Evolutionary conservation across 192 early-diverging fungal species (phyloP), one percentile per base, ranked within the genome.

Genomic region (Backusella circina): DNA sequence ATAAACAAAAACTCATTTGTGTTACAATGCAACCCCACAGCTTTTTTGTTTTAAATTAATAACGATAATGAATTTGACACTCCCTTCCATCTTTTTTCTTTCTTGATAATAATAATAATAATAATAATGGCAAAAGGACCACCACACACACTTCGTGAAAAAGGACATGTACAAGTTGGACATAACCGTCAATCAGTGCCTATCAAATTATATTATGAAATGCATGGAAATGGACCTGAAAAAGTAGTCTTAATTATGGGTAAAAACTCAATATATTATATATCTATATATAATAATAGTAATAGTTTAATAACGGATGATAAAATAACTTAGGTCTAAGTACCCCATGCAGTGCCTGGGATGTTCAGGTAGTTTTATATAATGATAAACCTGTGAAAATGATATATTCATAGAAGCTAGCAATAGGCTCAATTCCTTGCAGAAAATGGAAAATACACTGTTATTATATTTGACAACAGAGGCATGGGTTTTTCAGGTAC

Each of bases 381-480:
- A 26, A 68, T 23, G 15, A 26, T 35, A 68, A 6, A 7, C 6
- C n/a, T 47, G 15, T 35, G 33, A 5, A 35, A 5, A 65, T 16
- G 28, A n/a, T 26, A 68, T 35, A 68, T 38, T 23, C 7, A 18
- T 31, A 35, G n/a, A 21, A 23, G 21, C 12, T 12, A 30, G 33
- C 6, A 36, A 70, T 87, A 95, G 83, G 86, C 89, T 10, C 80
- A 89, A 28, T 87, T 90, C 68, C 92, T 97, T 78, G 85, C 88
- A 3, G 65, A 78, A 18, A 88, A 86, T 26, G 86, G 86, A 18
- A 88, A 92, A 47, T 95, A 89, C 75, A 91, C 90, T 2, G 84
- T 91, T 5, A 86, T 91, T 30, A 86, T 94, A 18, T 95, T 95
- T 75, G 95, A 97, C 72, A 97, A 97, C 86, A 85, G 94, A 51